Percentiles rank a stretch among this genome's conserved stretches.
Evolutionary conservation across 306 rosid genomes (phyloP).

Genomic region (Cucurbita ficifolia): DNA sequence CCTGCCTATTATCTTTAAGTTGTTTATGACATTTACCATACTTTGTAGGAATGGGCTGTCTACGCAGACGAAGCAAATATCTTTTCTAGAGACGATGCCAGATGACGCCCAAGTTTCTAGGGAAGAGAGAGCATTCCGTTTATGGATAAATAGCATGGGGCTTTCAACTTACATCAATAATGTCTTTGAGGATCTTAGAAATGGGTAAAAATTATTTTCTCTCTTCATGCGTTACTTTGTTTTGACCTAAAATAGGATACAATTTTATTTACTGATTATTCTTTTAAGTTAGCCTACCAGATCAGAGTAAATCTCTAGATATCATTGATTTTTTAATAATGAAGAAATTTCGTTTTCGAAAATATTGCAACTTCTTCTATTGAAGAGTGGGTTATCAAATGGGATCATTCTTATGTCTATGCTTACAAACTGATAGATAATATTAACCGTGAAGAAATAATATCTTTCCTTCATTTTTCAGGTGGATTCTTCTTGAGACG

Average conservation of each 20-base stretch:
- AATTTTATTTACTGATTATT: neutral
- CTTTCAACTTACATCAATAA: constrained; percentile 70
- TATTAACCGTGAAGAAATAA: neutral
- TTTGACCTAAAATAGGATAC: neutral
- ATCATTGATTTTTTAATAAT: too few species aligned
- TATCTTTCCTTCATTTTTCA: constrained; percentile 14
- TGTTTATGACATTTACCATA: constrained; percentile 2
- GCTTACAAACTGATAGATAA: neutral
- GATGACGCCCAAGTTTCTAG: constrained; percentile 71
- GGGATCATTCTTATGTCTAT: neutral
- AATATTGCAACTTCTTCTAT: neutral
- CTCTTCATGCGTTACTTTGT: neutral
- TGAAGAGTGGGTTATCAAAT: neutral
- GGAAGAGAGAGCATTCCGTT: constrained; percentile 92
- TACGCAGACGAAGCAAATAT: constrained; percentile 46
- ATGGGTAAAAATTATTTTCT: constrained; percentile 37
- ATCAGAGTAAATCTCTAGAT: neutral
- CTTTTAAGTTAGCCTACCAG: neutral
- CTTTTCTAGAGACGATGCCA: constrained; percentile 63
- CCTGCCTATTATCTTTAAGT: neutral
- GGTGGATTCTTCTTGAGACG: constrained; percentile 86
- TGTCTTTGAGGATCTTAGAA: constrained; percentile 86
- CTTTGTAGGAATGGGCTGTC: constrained; percentile 80
- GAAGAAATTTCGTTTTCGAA: neutral
- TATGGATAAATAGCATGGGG: constrained; percentile 86